Percentiles rank a stretch among this genome's conserved stretches.
Conservation (phyloP, 106 monocot species). For the Dendrobium officinale region DNA sequence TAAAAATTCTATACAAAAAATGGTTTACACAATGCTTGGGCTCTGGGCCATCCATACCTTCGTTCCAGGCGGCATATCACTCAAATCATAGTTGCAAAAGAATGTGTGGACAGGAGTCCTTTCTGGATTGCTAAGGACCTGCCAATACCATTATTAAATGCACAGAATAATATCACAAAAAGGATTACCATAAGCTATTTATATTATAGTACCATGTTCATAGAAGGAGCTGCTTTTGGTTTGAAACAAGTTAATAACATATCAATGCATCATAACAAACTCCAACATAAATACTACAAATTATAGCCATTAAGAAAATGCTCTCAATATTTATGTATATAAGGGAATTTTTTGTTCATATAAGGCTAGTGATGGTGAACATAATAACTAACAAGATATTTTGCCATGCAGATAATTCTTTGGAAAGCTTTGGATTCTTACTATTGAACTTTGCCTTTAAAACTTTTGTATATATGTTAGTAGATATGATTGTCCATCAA, state of each 20-base stretch:
- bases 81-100: constrained; percentile 93
- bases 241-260: not conserved
- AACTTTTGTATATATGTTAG: no score
- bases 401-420: no score
- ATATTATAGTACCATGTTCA: not conserved
- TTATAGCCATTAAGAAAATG: not conserved
- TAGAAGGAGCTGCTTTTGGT: not conserved
- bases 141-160: constrained; percentile 1
- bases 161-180: not conserved
- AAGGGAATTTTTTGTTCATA: no score
- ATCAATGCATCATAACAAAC: not conserved
- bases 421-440: no score
- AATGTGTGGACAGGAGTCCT: constrained; percentile 90
- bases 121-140: constrained; percentile 98
- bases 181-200: not conserved
- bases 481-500: no score
- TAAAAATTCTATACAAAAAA: not conserved
- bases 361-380: no score
- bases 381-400: no score
- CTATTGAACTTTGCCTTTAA: no score
- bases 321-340: no score
- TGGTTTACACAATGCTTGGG: not conserved
- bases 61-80: constrained; percentile 94
- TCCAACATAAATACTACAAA: not conserved
- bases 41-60: constrained; percentile 42